Evolutionary conservation across 2,329 filamentous ascomycete species (phyloP), one percentile per base, ranked within the genome.

Genomic region (Hypoxylon sp.): DNA sequence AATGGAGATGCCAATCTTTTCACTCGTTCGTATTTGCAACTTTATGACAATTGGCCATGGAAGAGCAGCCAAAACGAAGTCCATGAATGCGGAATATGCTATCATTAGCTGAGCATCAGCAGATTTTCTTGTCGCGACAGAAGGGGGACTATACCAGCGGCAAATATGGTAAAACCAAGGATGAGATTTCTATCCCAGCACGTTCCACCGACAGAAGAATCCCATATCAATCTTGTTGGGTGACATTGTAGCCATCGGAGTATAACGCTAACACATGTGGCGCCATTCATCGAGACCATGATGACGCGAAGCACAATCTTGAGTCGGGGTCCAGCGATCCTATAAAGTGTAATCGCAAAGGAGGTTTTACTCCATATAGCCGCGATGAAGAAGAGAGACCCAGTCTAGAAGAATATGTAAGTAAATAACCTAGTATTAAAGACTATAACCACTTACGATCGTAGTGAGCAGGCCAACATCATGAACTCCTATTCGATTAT

Each of bases 301-400:
- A 68, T 55, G 40, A 66, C 63, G 62, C 68, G 69, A n/a, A 73
- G 59, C 6, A 65, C 44, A 3, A 36, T 36, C 25, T 60, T 63
- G 29, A 64, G 58, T 45, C 56, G 56, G 3, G 65, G 64, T 5
- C 65, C 55, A 4, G 62, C 62, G 20, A 73, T 59, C 3, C 67
- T 63, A 7, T 70, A 56, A 3, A 73, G 58, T 3, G 70, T 71
- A 3, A 73, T 41, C 6, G 68, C 70, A 31, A 74, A 73, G 2
- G 72, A 72, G 0, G 71, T 73, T 52, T 74, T 74, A 51, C 69
- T 71, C 68, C 66, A 72, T 9, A 66, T 63, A 25, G 71, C 62
- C 4, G 66, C 64, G 15, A 71, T 44, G 29, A 74, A 63, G 13
- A 68, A 65, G 27, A 67, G 50, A 15, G 64, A 63, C 37, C 63